Evolutionary conservation across 208 protist genomes (phyloP).

Genomic region (Leishmania braziliensis): DNA sequence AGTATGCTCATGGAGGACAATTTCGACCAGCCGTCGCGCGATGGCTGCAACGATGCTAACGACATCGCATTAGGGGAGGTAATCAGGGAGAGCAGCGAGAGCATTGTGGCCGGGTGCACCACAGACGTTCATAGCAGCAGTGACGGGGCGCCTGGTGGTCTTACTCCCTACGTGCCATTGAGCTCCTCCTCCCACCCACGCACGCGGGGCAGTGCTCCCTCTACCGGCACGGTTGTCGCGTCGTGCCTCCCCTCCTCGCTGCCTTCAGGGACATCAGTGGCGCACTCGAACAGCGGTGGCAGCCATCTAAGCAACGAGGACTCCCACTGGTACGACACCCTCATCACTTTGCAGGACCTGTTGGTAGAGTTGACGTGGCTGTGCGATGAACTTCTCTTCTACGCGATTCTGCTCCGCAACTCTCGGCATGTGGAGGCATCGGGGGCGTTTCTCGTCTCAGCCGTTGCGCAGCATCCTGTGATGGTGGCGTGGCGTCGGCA

Average conservation of each 20-base stretch:
- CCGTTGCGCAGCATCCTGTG: slow-evolving; percentile 68
- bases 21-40: slow-evolving; percentile 1
- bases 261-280: neutral
- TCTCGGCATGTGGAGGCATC: slow-evolving; percentile 78
- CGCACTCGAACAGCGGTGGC: neutral
- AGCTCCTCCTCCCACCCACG: neutral
- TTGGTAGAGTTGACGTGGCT: slow-evolving; percentile 85
- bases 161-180: neutral
- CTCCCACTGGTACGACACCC: slow-evolving; percentile 8
- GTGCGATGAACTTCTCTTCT: slow-evolving; percentile 83
- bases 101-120: neutral
- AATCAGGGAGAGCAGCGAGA: neutral
- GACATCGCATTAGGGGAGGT: neutral
- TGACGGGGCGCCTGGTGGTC: slow-evolving; percentile 8
- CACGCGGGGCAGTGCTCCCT: slow-evolving; percentile 17
- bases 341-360: slow-evolving; percentile 43
- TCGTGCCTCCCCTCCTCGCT: slow-evolving; percentile 5
- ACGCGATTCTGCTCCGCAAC: slow-evolving; percentile 80
- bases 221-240: neutral
- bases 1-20: slow-evolving; percentile 22
- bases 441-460: slow-evolving; percentile 64
- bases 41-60: slow-evolving; percentile 8
- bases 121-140: slow-evolving; percentile 9
- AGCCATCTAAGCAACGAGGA: slow-evolving; percentile 7
- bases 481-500: slow-evolving; percentile 64